A percentile compares a stretch with the other conserved stretches of the same genome.
These are phyloP conservation scores for Amniculicola lignicola DNA, from an alignment of 495 filamentous ascomycete species.

Conservation along the genomic window DNA sequence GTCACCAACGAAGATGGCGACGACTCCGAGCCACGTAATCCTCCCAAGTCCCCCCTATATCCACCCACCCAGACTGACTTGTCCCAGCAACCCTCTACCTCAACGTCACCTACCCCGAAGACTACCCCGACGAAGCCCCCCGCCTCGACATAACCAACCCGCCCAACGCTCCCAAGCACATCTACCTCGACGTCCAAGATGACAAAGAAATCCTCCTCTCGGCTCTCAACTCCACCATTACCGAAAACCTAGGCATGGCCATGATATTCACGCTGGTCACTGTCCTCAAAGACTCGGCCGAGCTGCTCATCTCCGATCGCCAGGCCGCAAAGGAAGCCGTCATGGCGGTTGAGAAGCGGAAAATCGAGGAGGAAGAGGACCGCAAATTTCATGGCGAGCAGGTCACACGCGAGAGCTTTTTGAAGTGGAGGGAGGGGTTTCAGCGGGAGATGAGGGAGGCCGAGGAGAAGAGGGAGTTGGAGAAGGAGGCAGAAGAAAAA, in stretches of 20 bases:
- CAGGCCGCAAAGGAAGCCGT: conserved; percentile 57
- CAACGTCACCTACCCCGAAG: conserved; percentile 77
- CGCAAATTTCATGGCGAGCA: conserved; percentile 89
- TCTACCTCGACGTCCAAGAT: conserved; percentile 58
- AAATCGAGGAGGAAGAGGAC: conserved; percentile 88
- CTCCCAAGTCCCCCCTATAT: conserved; percentile 16
- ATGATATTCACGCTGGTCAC: conserved; percentile 94
- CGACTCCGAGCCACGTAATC: conserved; percentile 49
- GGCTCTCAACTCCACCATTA: conserved; percentile 64
- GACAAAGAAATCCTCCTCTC: conserved; percentile 72
- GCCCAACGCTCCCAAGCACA: conserved; percentile 64
- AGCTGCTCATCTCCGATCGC: conserved; percentile 71
- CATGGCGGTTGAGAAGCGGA: conserved; percentile 63
- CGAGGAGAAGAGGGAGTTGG: conserved; percentile 60
- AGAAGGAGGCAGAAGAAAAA: conserved; percentile 70
- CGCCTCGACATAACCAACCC: conserved; percentile 69
- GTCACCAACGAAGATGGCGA: conserved; percentile 60
- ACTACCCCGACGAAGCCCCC: conserved; percentile 84
- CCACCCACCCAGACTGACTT: conserved; percentile 1
- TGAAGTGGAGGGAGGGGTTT: conserved; percentile 78
- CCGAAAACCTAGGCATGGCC: conserved; percentile 93
- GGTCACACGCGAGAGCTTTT: conserved; percentile 80
- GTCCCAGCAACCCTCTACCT: conserved; percentile 63
- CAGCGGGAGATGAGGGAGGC: conserved; percentile 72
- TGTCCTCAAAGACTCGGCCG: conserved; percentile 81